Evolutionary conservation across 371 early-diverging fungal species (phyloP), one percentile per base, ranked within the genome.

Genomic region (Syncephalis plumigaleata): DNA sequence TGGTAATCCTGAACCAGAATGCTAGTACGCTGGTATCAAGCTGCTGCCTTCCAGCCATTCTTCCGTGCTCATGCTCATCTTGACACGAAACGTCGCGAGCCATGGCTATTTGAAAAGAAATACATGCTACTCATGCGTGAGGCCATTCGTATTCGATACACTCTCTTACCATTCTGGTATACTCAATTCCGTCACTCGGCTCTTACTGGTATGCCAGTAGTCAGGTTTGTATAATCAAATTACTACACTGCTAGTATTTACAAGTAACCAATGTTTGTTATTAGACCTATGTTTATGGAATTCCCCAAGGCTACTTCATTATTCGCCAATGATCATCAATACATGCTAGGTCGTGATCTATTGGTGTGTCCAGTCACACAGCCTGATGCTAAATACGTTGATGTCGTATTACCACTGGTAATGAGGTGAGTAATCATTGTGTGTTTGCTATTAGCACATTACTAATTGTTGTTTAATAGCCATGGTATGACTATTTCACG

Each of bases 71-170:
- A 92, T 64, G 89, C 91, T 3, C 89, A 90, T 60, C 81, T 90
- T 52, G 89, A 84, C 62, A 87, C 93, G 53, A 89, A 88, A 63
- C 81, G 98, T 17, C 77, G 94, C 27, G 96, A 96, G 58, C 96
- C 98, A 8, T 98, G 93, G 83, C 57, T 95, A 24, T 77, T 85
- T 60, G 90, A 84, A 16, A 87, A 87, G 45, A 79, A 77, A 2
- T 76, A 77, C 52, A 79, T 79, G 8, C 49, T 58, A 1, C 67
- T 70, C 47, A 80, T 86, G 26, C 78, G 86, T 2, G 67, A 70
- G 21, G 78, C 81, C 4, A 57, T 92, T 18, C 66, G 80, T 18
- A 62, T 67, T 36, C 75, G 93, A 27, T 92, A 92, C 60, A 61
- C 73, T 2, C 57, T 84, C 1, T 50, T 92, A 44, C 84, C 88